Percentiles rank a stretch among this genome's conserved stretches.
phyloP scores from a whole-genome alignment of 768 basidiomycete genomes.

The Podaxis mareebaensis region DNA sequence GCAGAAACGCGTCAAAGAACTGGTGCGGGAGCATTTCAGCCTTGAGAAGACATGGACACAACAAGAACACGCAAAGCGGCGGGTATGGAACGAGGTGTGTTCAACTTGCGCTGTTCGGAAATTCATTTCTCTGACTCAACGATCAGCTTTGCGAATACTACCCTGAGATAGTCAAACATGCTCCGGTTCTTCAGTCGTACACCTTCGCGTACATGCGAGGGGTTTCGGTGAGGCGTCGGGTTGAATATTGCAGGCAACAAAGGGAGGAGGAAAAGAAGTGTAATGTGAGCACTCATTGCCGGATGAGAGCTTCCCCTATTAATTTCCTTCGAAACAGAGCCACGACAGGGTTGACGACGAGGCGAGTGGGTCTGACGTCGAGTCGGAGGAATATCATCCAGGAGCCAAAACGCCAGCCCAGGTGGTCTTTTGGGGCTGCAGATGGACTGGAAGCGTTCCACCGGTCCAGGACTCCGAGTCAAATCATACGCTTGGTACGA shows the following conservation, averaged over 20 bases:
- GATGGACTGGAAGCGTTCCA: not conserved
- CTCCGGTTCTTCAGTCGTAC: not conserved
- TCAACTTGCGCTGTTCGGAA: not conserved
- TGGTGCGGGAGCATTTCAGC: not conserved
- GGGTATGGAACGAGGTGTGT: constrained; percentile 4
- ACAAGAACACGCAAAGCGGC: not conserved
- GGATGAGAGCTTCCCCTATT: not conserved
- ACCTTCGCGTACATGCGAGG: not conserved
- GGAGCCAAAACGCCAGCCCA: not conserved
- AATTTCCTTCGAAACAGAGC: not conserved
- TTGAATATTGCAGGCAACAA: not conserved
- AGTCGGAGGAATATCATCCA: not conserved
- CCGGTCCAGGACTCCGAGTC: not conserved
- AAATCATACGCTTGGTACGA: constrained; percentile 10
- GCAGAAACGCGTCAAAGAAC: not conserved
- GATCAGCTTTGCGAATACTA: not conserved
- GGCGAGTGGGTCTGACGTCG: not conserved
- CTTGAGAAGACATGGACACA: not conserved
- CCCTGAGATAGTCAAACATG: not conserved
- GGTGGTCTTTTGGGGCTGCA: not conserved
- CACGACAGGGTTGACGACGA: not conserved
- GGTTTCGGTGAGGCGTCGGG: not conserved
- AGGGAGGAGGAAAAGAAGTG: not conserved
- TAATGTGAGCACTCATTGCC: not conserved
- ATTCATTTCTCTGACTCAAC: not conserved